Evolutionary conservation across 2,329 filamentous ascomycete species (phyloP).

Genomic region (Fusarium sp.): DNA sequence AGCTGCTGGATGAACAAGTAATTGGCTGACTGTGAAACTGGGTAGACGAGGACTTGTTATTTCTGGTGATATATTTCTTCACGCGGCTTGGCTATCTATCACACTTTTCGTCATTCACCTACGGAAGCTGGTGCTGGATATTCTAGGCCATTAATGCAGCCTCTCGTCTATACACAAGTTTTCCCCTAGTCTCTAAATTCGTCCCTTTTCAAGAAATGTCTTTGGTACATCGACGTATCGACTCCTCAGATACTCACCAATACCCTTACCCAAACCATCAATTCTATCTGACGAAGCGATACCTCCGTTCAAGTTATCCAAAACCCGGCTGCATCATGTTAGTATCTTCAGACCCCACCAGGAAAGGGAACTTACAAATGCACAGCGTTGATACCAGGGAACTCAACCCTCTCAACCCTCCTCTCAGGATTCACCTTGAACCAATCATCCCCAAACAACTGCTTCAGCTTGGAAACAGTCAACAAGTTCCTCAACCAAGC

Average conservation of each 20-base stretch:
- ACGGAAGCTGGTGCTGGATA: too few species aligned
- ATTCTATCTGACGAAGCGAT: slow-evolving; percentile 56
- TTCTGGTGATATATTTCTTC: too few species aligned
- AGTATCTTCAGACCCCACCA: background rate
- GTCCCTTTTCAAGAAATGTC: slow-evolving; percentile 55
- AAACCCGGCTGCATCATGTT: slow-evolving; percentile 44
- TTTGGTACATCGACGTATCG: slow-evolving; percentile 58
- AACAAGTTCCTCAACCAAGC: slow-evolving; percentile 57
- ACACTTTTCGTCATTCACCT: too few species aligned
- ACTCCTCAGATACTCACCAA: slow-evolving; percentile 57
- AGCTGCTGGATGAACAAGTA: too few species aligned
- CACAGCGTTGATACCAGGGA: slow-evolving; percentile 50
- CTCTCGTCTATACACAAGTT: too few species aligned
- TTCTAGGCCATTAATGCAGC: too few species aligned
- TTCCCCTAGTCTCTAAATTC: slow-evolving; percentile 19
- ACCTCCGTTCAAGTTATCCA: slow-evolving; percentile 58
- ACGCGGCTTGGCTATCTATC: too few species aligned
- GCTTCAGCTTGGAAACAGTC: slow-evolving; percentile 52
- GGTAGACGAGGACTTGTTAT: fast-evolving
- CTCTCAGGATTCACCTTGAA: slow-evolving; percentile 47
- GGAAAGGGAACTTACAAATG: slow-evolving; percentile 36
- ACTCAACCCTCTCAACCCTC: slow-evolving; percentile 58
- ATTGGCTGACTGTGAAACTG: background rate
- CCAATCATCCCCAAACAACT: slow-evolving; percentile 52
- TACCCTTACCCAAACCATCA: slow-evolving; percentile 59